Evolutionary conservation across 164 flowering plant genomes (phyloP).

Genomic region (Tetracentron sinense): DNA sequence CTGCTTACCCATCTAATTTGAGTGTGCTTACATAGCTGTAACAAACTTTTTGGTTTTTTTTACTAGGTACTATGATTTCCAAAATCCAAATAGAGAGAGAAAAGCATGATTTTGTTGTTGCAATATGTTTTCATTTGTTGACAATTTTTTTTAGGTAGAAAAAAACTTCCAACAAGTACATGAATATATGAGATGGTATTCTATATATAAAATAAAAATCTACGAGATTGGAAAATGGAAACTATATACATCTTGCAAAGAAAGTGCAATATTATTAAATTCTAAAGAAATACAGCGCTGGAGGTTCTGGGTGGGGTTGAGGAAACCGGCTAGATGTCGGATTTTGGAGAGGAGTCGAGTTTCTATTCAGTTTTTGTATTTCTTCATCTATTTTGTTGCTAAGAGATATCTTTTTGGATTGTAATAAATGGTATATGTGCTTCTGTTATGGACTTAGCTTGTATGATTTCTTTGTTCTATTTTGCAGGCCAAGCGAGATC

Average conservation of each 20-base stretch:
- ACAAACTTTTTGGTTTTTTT: too few species aligned
- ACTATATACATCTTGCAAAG: not conserved
- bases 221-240: too few species aligned
- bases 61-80: too few species aligned
- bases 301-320: not conserved
- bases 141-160: not conserved
- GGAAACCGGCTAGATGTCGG: too few species aligned
- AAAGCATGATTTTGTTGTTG: not conserved
- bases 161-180: not conserved
- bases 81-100: too few species aligned
- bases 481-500: slow-evolving; percentile 96
- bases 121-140: not conserved
- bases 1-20: too few species aligned
- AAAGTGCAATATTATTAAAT: not conserved
- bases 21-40: too few species aligned
- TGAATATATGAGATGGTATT: not conserved
- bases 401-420: not conserved
- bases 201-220: not conserved
- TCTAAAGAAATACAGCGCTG: not conserved
- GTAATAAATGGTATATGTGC: not conserved
- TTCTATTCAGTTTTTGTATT: not conserved
- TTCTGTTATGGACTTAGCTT: not conserved
- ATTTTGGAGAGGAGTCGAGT: too few species aligned
- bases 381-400: not conserved
- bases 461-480: slow-evolving; percentile 3